Evolutionary conservation across 2,329 filamentous ascomycete species (phyloP).

Genomic region (Colletotrichum lini): DNA sequence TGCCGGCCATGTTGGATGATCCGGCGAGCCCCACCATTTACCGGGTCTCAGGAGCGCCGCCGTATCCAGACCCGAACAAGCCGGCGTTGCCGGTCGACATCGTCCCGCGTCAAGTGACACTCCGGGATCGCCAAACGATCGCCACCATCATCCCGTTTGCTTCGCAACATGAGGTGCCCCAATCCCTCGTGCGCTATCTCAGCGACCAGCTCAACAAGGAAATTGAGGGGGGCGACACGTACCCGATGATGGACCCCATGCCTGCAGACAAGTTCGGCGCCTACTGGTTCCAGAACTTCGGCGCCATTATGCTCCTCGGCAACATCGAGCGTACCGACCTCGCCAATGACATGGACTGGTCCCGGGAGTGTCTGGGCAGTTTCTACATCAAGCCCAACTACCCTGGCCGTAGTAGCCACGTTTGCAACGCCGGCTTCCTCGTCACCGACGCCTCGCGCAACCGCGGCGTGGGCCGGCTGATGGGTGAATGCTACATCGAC

Average conservation of each 20-base stretch:
- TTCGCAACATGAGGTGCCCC: constrained; percentile 82
- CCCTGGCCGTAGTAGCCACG: constrained; percentile 89
- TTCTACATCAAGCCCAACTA: constrained; percentile 98
- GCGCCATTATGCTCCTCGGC: constrained; percentile 88
- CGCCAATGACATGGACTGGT: constrained; percentile 78
- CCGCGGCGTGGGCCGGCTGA: constrained; percentile 80
- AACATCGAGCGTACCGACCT: constrained; percentile 76
- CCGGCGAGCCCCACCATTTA: constrained; percentile 79
- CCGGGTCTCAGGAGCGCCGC: constrained; percentile 75
- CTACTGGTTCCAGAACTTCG: constrained; percentile 95
- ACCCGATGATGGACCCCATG: constrained; percentile 87
- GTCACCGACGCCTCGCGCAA: constrained; percentile 81
- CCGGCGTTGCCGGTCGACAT: constrained; percentile 79
- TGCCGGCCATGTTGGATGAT: constrained; percentile 86
- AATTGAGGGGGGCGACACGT: constrained; percentile 92
- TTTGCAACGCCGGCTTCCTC: constrained; percentile 88
- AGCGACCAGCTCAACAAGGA: constrained; percentile 89
- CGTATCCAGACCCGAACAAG: constrained; percentile 74
- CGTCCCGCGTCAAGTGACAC: constrained; percentile 81
- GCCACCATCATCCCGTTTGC: constrained; percentile 89
- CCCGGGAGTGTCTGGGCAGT: constrained; percentile 85
- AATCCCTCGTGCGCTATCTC: constrained; percentile 81
- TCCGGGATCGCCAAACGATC: constrained; percentile 86
- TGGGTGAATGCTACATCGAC: constrained; percentile 83
- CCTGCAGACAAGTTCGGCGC: constrained; percentile 80